A percentile compares a stretch with the other conserved stretches of the same genome.
Evolutionary conservation across 306 rosid species (phyloP).

Genomic region (Quercus wislizeni): DNA sequence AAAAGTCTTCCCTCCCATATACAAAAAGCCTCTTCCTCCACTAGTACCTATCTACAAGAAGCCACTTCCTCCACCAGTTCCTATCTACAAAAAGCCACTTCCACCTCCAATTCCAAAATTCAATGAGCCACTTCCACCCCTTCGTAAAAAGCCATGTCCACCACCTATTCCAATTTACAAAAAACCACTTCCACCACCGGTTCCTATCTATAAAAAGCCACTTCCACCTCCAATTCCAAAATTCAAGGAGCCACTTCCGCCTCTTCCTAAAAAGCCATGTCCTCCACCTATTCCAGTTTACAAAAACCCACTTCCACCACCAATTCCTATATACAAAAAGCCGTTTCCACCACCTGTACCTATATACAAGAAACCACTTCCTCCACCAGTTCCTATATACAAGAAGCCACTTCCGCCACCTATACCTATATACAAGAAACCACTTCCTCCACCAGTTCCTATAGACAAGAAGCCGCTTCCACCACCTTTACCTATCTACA

Average conservation of each 20-base stretch:
- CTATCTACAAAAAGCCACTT: not conserved
- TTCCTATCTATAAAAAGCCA: not conserved
- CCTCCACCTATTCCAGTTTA: slow-evolving; percentile 6
- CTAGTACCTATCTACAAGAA: not conserved
- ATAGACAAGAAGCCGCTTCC: slow-evolving; percentile 19
- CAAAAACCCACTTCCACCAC: slow-evolving; percentile 12
- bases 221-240: slow-evolving; percentile 11
- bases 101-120: not conserved
- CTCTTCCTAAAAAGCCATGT: not conserved
- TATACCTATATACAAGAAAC: not conserved
- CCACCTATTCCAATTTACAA: slow-evolving; percentile 5
- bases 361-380: not conserved
- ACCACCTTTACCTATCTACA: slow-evolving; percentile 7
- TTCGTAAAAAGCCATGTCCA: too few relatives aligned
- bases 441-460: slow-evolving; percentile 25
- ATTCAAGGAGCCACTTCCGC: slow-evolving; percentile 6
- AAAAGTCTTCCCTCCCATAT: too few relatives aligned
- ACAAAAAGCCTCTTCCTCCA: not conserved
- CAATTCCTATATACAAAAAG: not conserved
- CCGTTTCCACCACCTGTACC: slow-evolving; percentile 23
- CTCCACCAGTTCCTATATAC: slow-evolving; percentile 12
- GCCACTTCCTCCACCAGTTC: slow-evolving; percentile 26
- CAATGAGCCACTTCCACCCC: not conserved
- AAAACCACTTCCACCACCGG: slow-evolving; percentile 5
- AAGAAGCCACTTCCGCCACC: slow-evolving; percentile 34